Conservation (phyloP, 2,329 filamentous ascomycete genomes). For the Aspergillus quadrilineatus region DNA sequence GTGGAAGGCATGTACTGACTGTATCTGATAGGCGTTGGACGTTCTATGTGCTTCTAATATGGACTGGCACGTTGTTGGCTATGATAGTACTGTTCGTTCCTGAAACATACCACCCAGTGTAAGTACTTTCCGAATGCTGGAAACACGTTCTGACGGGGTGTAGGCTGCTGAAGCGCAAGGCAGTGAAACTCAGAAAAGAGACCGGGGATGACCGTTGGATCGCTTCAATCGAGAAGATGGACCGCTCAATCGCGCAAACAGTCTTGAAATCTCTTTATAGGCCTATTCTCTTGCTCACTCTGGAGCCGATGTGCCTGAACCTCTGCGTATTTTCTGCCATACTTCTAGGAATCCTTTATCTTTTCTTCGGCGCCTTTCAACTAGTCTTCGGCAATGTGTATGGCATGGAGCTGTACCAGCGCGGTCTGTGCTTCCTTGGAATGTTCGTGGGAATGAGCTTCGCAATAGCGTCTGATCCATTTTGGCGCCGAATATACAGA, state of each 20-base stretch:
- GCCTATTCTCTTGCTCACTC: constrained; percentile 74
- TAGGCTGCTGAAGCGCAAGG: constrained; percentile 68
- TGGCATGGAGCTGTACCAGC: constrained; percentile 74
- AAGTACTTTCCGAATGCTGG: constrained; percentile 17
- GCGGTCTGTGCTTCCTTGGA: constrained; percentile 72
- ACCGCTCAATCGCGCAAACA: constrained; percentile 65
- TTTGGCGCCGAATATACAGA: constrained; percentile 48
- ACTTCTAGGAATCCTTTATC: constrained; percentile 81
- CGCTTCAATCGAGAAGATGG: constrained; percentile 71
- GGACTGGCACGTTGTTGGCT: constrained; percentile 65
- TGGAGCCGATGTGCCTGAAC: constrained; percentile 82
- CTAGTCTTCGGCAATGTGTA: constrained; percentile 74
- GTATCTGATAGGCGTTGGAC: constrained; percentile 62
- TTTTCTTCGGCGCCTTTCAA: constrained; percentile 87
- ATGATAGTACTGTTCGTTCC: constrained; percentile 72
- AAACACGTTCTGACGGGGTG: constrained; percentile 31
- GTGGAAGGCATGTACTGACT: not conserved
- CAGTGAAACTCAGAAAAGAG: constrained; percentile 65
- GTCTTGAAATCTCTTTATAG: constrained; percentile 59
- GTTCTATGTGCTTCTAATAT: constrained; percentile 82
- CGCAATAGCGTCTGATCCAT: constrained; percentile 46
- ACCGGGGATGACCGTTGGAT: constrained; percentile 76
- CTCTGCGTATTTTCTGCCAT: constrained; percentile 82
- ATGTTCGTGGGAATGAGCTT: constrained; percentile 49
- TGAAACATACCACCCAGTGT: constrained; percentile 73